phyloP scores from a whole-genome alignment of 176 grass and related monocot species.

The Avena sativa region DNA sequence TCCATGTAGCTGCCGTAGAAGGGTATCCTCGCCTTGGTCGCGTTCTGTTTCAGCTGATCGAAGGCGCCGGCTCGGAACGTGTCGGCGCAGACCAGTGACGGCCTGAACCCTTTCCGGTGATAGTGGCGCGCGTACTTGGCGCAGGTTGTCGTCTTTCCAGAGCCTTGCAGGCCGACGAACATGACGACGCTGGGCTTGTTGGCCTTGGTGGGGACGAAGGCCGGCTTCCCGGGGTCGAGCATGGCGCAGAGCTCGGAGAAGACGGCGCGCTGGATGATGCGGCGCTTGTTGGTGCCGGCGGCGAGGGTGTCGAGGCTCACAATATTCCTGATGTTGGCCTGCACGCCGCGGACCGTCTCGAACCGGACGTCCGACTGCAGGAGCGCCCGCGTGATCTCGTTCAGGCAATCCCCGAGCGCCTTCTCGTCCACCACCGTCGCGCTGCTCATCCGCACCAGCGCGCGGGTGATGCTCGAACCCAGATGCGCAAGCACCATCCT shows the following conservation, averaged over 20 bases:
- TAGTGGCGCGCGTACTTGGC: slow-evolving; percentile 71
- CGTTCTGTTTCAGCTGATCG: slow-evolving; percentile 86
- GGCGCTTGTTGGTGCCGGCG: slow-evolving; percentile 72
- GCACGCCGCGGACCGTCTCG: slow-evolving; percentile 58
- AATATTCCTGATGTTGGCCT: slow-evolving; percentile 56
- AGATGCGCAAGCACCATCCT: slow-evolving; percentile 73
- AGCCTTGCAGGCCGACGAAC: slow-evolving; percentile 78
- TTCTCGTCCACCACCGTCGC: slow-evolving; percentile 75
- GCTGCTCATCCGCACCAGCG: slow-evolving; percentile 77
- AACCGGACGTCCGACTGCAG: slow-evolving; percentile 64
- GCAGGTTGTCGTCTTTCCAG: slow-evolving; percentile 83
- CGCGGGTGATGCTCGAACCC: slow-evolving; percentile 69
- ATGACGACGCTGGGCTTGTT: slow-evolving; percentile 73
- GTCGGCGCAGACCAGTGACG: slow-evolving; percentile 80
- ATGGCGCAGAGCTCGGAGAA: slow-evolving; percentile 74
- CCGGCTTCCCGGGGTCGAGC: slow-evolving; percentile 71
- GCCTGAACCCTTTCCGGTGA: slow-evolving; percentile 71
- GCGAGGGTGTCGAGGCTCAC: slow-evolving; percentile 64
- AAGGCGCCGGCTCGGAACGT: slow-evolving; percentile 84
- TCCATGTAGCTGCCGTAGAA: slow-evolving; percentile 84
- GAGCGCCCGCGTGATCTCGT: slow-evolving; percentile 67
- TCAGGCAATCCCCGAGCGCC: slow-evolving; percentile 66
- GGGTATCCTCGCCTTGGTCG: slow-evolving; percentile 77
- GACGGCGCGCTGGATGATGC: slow-evolving; percentile 66
- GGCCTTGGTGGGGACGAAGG: slow-evolving; percentile 67